A percentile compares a stretch with the other conserved stretches of the same genome.
Conservation (phyloP, 23 red algal species). For the Porphyridium purpureum region DNA sequence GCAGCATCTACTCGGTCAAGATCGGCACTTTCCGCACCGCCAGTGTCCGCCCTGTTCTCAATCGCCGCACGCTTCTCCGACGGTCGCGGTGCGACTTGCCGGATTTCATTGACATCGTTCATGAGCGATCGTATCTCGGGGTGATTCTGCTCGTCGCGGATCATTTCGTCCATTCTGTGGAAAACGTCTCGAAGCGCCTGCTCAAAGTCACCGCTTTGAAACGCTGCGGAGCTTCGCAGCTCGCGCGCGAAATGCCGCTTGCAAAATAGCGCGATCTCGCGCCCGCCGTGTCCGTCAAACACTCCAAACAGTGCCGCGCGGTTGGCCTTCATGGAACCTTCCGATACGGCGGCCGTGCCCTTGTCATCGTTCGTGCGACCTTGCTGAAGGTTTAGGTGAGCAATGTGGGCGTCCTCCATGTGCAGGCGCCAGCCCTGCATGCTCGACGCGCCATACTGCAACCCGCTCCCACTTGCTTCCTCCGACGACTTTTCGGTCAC, state of each 20-base stretch:
- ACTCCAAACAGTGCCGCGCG: neutral
- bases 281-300: neutral
- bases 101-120: no score
- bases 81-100: no score
- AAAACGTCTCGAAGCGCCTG: neutral
- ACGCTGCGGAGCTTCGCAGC: neutral
- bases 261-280: neutral
- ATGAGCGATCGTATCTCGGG: no score
- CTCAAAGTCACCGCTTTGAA: neutral
- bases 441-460: neutral
- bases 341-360: no score
- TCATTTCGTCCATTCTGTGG: constrained; percentile 1
- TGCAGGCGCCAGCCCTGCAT: neutral
- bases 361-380: no score
- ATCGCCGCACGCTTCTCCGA: no score
- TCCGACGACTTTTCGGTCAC: neutral
- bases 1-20: no score
- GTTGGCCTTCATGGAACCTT: no score
- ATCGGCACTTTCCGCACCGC: no score
- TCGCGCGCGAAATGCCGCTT: neutral
- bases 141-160: neutral
- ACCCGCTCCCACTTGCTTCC: neutral
- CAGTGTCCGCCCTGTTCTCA: no score
- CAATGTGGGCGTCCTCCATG: neutral
- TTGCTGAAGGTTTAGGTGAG: neutral